Base-by-base conservation (phyloP, 192 early-diverging fungal genomes). In the Coemansia sp. region DNA sequence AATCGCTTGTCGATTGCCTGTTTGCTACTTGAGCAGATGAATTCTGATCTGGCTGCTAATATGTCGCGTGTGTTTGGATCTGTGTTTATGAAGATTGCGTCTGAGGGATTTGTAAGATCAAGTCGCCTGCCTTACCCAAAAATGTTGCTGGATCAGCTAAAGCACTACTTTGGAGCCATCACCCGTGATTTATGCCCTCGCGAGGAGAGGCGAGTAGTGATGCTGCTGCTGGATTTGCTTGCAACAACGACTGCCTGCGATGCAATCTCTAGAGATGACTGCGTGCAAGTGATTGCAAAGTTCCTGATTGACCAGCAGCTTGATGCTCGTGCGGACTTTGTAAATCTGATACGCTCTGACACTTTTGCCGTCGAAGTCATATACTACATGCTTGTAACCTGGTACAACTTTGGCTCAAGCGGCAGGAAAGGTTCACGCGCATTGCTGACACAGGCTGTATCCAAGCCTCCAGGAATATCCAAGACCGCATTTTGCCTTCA, bases 1-100 rank as follows among this genome's bases (percentile, higher is more conserved):
- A 41, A 67, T 47, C 78, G 78, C 26, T n/a, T 71, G 44, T 52
- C 28, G 2, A 18, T 75, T 8, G 72, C 73, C 7, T 65, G 72
- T 18, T 8, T 75, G 3, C 49, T 81, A n/a, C 55, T 75, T 3
- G 62, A 81, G 60, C 78, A 74, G 60, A 56, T 81, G 60, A 64
- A 65, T 22, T 65, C 63, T 4, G 78, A 81, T 57, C 23, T 75
- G 50, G 63, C 69, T 3, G 49, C 24, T 21, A 62, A 72, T 8
- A 56, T 68, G 12, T 54, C 8, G 24, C 24, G 31, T 18, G 26
- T 56, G 10, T 41, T 24, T 30, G 26, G 41, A 7, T 71, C 78
- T 3, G 44, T 81, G 49, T 74, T 81, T 52, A 30, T 72, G 27
- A 57, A 19, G 44, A 22, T 66, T 16, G 55, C 52, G 0, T 52